Conservation (phyloP, 768 basidiomycete species). For the Lenzites betulinus region DNA sequence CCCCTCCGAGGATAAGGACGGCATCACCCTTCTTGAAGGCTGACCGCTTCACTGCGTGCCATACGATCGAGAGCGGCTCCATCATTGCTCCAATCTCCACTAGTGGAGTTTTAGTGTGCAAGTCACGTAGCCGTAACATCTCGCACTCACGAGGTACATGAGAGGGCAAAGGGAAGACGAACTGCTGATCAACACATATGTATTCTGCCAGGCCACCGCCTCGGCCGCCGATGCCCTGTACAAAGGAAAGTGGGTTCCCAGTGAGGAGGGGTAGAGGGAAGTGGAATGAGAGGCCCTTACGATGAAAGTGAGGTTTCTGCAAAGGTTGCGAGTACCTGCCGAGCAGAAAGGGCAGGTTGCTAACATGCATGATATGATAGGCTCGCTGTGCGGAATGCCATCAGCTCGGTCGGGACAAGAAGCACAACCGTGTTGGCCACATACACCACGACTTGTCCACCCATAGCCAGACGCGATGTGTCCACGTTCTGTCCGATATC, state of each 20-base stretch:
- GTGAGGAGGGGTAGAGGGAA: no score
- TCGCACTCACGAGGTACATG: constrained; percentile 38
- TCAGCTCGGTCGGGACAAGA: no score
- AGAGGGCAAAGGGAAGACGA: constrained; percentile 42
- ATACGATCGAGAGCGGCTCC: constrained; percentile 51
- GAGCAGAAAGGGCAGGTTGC: constrained; percentile 38
- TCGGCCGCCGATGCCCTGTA: constrained; percentile 40
- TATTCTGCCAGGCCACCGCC: constrained; percentile 50
- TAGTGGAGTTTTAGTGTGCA: constrained; percentile 12
- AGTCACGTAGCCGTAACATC: not conserved
- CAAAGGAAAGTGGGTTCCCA: not conserved
- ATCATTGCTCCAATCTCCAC: constrained; percentile 51
- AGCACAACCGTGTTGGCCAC: not conserved
- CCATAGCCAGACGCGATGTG: constrained; percentile 8
- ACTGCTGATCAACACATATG: constrained; percentile 36
- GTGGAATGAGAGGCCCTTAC: constrained; percentile 29
- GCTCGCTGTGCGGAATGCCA: no score
- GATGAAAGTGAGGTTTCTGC: constrained; percentile 33
- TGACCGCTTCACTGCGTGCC: constrained; percentile 47
- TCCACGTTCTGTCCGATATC: constrained; percentile 23
- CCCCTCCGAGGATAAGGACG: constrained; percentile 46
- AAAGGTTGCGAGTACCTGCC: not conserved
- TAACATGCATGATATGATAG: constrained; percentile 43
- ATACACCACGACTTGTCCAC: constrained; percentile 26
- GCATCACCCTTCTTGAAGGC: constrained; percentile 40